Base-by-base conservation (phyloP, 768 basidiomycete species). In the Psilocybe cyanescens region DNA sequence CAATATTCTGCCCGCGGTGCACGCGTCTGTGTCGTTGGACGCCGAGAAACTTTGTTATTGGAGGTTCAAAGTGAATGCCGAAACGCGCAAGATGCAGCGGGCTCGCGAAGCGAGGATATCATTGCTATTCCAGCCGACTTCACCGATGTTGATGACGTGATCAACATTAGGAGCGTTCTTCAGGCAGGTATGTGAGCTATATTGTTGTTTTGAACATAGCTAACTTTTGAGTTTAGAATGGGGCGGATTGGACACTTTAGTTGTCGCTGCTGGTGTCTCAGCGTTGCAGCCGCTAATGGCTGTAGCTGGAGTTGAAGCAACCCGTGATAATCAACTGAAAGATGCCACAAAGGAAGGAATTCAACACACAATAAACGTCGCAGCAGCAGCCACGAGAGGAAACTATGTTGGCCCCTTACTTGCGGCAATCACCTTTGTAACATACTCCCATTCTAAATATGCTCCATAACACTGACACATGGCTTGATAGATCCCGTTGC, bases 201-300 rank as follows among this genome's bases (percentile, higher is more conserved):
- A 19, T 30, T 1, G 41, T 37, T 16, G 44, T 31, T 11, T 57
- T 44, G 56, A 53, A 12, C 30, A 30, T 48, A 39, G 17, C 31
- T 58, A 4, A 30, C 29, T 44, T 11, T 39, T 51, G 51, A 31
- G 33, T 6, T 49, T 59, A 96, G 95, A 80, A 65, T 95, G 94
- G 93, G 77, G 76, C 1, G 92, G 94, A 14, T 65, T 96, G 1
- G 95, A 97, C 72, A 97, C 95, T 0, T 70, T 97, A 4, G 76
- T 94, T 31, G 84, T 97, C 37, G 83, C 85, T 33, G 94, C 94
- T 2, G 95, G 95, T 3, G 91, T 95, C 0, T 92, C 92, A 0
- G 88, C 94, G 9, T 78, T 95, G 2, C 86, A 84, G 55, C 90
- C 94, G 0, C 76, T 97, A 28, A 79, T 95, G 72, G 82, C 85